These are phyloP conservation scores for Euphorbia peplus DNA, from an alignment of 345 rosid genomes.

Conservation along the genomic window DNA sequence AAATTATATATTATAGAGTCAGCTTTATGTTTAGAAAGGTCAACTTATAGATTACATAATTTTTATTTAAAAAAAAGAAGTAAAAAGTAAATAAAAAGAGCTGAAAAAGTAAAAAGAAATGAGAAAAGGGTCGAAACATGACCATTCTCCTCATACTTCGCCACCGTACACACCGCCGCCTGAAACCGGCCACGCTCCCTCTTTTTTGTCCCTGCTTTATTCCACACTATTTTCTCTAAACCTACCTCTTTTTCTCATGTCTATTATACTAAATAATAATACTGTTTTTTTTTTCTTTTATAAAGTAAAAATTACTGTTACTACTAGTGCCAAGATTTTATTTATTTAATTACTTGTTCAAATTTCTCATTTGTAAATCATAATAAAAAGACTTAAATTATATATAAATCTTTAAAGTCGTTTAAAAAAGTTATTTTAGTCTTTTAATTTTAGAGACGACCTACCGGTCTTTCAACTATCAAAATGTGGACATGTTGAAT, in stretches of 20 bases:
- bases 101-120: neutral
- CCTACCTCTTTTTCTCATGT: neutral
- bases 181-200: conserved; percentile 21
- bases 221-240: neutral
- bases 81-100: neutral
- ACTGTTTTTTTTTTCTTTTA: too few species aligned
- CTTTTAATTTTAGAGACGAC: too few species aligned
- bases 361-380: too few species aligned
- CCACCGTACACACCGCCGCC: conserved; percentile 31
- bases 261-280: neutral
- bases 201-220: conserved; percentile 13
- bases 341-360: too few species aligned
- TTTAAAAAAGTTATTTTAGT: too few species aligned
- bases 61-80: neutral
- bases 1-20: too few species aligned
- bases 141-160: conserved; percentile 16
- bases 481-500: too few species aligned
- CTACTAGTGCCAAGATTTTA: too few species aligned
- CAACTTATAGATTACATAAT: neutral
- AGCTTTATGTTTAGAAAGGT: neutral
- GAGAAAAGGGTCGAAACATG: neutral
- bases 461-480: too few species aligned
- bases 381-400: too few species aligned
- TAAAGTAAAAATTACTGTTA: too few species aligned
- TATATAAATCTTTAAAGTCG: too few species aligned